phyloP scores from a whole-genome alignment of 164 flowering plant genomes.

The Kingdonia uniflora region DNA sequence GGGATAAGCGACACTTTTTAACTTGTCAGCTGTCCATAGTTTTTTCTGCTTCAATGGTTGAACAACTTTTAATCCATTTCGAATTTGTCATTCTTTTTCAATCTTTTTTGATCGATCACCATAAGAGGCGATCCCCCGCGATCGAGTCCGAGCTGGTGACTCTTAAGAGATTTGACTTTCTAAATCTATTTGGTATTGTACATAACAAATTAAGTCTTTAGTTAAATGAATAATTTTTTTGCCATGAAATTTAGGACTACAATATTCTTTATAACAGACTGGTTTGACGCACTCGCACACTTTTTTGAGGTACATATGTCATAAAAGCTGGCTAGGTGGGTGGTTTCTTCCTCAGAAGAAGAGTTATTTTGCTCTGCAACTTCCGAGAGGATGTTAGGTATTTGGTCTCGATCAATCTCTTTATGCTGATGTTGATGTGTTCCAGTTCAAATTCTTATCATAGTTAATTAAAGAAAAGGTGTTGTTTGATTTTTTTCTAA shows the following conservation, averaged over 20 bases:
- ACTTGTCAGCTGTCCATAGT: no score
- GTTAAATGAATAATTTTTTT: no score
- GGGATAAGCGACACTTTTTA: no score
- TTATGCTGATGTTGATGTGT: conserved; percentile 91
- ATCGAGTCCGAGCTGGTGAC: no score
- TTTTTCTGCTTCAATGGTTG: no score
- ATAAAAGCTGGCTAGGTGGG: conserved; percentile 97
- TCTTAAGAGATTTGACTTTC: no score
- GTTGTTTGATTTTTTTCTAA: conserved; percentile 3
- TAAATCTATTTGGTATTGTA: no score
- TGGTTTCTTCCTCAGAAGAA: conserved; percentile 99
- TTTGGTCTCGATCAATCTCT: conserved; percentile 98
- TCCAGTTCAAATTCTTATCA: conserved; percentile 92
- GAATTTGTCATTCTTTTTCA: no score
- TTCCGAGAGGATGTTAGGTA: conserved; percentile 95
- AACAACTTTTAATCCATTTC: no score
- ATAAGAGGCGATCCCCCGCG: no score
- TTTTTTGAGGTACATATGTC: conserved; percentile 91
- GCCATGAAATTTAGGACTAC: not conserved
- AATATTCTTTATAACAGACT: conserved; percentile 38
- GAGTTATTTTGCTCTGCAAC: conserved; percentile 96
- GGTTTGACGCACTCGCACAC: conserved; percentile 99
- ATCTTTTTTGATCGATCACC: no score
- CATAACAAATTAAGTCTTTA: no score
- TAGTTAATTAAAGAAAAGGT: conserved; percentile 73